These are phyloP conservation scores for Citrus cavaleriei DNA, from an alignment of 345 rosid genomes.

Conservation along the genomic window DNA sequence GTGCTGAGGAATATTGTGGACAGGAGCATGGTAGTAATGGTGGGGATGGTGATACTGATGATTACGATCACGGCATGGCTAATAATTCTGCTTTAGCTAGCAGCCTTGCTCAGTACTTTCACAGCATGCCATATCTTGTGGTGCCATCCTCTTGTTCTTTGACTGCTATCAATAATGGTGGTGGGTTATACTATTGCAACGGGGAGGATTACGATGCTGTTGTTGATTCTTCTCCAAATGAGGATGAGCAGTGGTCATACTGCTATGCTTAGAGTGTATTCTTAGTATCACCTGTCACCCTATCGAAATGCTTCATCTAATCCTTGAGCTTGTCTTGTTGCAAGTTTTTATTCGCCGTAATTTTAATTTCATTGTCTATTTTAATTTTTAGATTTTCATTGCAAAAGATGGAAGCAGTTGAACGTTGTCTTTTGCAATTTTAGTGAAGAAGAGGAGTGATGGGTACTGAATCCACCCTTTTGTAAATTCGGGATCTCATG, in stretches of 20 bases:
- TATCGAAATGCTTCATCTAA: constrained; percentile 3
- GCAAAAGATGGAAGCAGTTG: constrained; percentile 16
- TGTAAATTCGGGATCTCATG: constrained; percentile 37
- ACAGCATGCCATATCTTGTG: constrained; percentile 84
- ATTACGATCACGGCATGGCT: constrained; percentile 26
- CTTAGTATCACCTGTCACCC: neutral
- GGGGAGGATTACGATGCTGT: constrained; percentile 38
- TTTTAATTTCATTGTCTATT: constrained; percentile 5
- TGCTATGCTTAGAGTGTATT: constrained; percentile 49
- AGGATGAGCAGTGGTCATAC: constrained; percentile 74
- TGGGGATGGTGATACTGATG: constrained; percentile 20
- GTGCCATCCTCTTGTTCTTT: constrained; percentile 55
- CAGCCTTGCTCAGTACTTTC: constrained; percentile 65
- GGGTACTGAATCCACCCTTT: constrained; percentile 30
- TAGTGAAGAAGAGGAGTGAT: constrained; percentile 21
- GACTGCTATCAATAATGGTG: constrained; percentile 51
- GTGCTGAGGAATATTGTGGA: constrained; percentile 59
- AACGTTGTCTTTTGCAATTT: constrained; percentile 25
- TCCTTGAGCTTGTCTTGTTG: constrained; percentile 26
- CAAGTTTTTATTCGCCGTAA: neutral
- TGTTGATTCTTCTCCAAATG: constrained; percentile 32
- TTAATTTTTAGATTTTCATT: neutral
- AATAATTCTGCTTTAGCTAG: constrained; percentile 38
- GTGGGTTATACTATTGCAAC: constrained; percentile 58
- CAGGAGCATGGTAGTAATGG: constrained; percentile 20